Percentiles rank a stretch among this genome's conserved stretches.
phyloP scores from a whole-genome alignment of 139 green algal genomes.

The Nannochloris sp. region DNA sequence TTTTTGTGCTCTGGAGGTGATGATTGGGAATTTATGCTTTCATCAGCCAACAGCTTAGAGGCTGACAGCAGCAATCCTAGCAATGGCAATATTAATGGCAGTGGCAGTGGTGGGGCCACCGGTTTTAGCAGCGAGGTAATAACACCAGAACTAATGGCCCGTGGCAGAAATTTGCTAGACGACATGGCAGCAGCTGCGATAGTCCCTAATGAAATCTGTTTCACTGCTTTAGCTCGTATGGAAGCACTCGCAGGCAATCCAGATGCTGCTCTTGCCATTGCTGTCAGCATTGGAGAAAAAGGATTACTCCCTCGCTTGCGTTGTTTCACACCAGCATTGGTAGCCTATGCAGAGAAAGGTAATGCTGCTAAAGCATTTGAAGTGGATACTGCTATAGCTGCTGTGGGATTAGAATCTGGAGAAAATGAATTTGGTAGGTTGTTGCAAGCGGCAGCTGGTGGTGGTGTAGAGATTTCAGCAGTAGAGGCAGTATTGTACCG shows the following conservation, averaged over 20 bases:
- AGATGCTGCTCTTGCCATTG: conserved; percentile 27
- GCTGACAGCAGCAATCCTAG: too few species aligned
- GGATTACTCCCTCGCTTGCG: conserved; percentile 25
- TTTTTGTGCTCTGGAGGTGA: conserved; percentile 44
- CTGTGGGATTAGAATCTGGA: conserved; percentile 13
- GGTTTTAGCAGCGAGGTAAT: background rate
- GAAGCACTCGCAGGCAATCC: conserved; percentile 28
- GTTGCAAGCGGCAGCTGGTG: conserved; percentile 40
- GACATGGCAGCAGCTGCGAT: background rate
- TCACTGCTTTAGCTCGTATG: conserved; percentile 24
- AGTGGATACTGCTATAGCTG: conserved; percentile 20
- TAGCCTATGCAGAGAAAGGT: conserved; percentile 30
- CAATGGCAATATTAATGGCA: background rate
- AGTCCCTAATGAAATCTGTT: conserved; percentile 17
- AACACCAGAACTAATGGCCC: background rate
- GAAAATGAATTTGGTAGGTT: conserved; percentile 23
- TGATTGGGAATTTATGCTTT: too few species aligned
- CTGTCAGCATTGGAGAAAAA: conserved; percentile 12
- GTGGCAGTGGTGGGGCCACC: too few species aligned
- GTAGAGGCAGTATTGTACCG: conserved; percentile 15
- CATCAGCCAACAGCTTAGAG: too few species aligned
- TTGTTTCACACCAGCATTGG: conserved; percentile 42
- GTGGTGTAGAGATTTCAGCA: conserved; percentile 2
- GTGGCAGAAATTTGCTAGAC: background rate
- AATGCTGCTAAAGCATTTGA: conserved; percentile 22